Conservation (phyloP, 352 stramenopile genomes). For the Phytophthora multivora region DNA sequence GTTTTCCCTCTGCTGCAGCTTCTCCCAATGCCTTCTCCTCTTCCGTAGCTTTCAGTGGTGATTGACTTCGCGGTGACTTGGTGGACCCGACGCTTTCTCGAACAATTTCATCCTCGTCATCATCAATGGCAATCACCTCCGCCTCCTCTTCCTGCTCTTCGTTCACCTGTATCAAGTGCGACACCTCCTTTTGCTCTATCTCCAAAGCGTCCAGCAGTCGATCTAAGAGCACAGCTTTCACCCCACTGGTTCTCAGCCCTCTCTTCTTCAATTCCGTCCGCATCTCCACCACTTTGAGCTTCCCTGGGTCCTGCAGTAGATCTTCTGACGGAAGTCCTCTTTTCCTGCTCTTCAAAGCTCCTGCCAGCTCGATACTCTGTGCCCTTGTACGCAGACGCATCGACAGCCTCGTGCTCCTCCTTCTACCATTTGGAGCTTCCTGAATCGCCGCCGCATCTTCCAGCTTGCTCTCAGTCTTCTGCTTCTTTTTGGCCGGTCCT, state of each 20-base stretch:
- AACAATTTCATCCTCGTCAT: constrained; percentile 61
- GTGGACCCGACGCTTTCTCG: constrained; percentile 51
- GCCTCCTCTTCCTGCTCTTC: constrained; percentile 22
- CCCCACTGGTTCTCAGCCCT: constrained; percentile 50
- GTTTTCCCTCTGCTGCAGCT: background rate
- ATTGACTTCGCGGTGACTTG: constrained; percentile 23
- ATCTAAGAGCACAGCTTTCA: constrained; percentile 57
- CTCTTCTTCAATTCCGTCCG: constrained; percentile 63
- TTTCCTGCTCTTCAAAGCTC: constrained; percentile 39
- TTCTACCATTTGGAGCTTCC: background rate
- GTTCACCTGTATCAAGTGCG: constrained; percentile 30
- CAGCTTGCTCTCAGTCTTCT: constrained; percentile 14
- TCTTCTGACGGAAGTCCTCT: constrained; percentile 32
- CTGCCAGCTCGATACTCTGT: background rate
- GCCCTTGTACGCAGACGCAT: constrained; percentile 10
- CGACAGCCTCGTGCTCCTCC: constrained; percentile 7
- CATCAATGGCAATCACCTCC: constrained; percentile 12
- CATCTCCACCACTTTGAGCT: constrained; percentile 60
- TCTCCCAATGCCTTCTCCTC: background rate
- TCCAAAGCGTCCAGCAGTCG: constrained; percentile 58
- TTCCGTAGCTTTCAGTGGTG: constrained; percentile 3
- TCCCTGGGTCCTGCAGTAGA: constrained; percentile 20
- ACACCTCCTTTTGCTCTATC: constrained; percentile 38
- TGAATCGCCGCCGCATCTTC: background rate
- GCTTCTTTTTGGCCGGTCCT: constrained; percentile 24